Percentiles rank a stretch among this genome's conserved stretches.
phyloP scores from a whole-genome alignment of 345 rosid genomes.

The Eucalyptus sp. region DNA sequence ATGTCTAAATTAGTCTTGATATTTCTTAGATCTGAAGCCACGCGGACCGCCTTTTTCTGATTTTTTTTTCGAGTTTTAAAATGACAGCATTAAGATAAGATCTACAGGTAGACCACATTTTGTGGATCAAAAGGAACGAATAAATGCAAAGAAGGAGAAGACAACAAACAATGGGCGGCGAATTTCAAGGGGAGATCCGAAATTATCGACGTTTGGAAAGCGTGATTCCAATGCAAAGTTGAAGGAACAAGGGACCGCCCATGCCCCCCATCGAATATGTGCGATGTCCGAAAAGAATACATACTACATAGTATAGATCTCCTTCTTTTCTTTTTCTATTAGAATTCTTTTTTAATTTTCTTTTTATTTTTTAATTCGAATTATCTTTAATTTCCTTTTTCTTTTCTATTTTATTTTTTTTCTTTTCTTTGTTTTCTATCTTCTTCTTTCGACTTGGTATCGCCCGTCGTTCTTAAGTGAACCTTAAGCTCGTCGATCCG shows the following conservation, averaged over 20 bases:
- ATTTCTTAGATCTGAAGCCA: background rate
- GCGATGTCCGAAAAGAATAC: background rate
- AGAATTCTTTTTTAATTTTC: too few species aligned
- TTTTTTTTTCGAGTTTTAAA: background rate
- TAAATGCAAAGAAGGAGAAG: background rate
- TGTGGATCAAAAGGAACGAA: background rate
- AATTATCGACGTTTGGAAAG: background rate
- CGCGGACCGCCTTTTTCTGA: rapidly evolving
- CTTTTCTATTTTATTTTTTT: too few species aligned
- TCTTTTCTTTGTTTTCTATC: too few species aligned
- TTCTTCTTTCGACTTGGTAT: too few species aligned
- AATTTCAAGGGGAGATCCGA: background rate
- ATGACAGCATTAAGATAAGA: background rate
- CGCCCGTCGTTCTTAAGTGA: too few species aligned
- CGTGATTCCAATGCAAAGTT: background rate
- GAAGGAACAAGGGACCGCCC: background rate
- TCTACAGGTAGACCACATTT: rapidly evolving
- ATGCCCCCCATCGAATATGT: background rate
- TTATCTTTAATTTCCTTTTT: too few species aligned
- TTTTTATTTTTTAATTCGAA: too few species aligned
- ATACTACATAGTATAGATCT: background rate
- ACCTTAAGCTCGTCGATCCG: too few species aligned
- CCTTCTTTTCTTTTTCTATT: too few species aligned
- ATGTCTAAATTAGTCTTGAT: background rate
- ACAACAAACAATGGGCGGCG: background rate